Conservation (phyloP, 345 rosid species). For the Punica granatum region DNA sequence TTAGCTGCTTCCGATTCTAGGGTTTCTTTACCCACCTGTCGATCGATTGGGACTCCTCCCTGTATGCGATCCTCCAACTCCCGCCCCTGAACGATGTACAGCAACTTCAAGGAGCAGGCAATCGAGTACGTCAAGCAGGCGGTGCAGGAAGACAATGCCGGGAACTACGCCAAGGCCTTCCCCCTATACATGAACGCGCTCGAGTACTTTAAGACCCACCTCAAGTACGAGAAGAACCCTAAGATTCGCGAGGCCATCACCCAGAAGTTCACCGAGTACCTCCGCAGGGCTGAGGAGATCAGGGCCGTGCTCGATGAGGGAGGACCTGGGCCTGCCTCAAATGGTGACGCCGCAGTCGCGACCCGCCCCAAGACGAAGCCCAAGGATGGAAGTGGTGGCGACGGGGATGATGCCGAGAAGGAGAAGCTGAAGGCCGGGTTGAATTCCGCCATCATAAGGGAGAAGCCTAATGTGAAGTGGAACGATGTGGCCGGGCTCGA, state of each 20-base stretch:
- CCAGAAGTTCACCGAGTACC: conserved; percentile 77
- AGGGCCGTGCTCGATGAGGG: conserved; percentile 84
- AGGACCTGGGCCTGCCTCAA: conserved; percentile 59
- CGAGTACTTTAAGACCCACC: conserved; percentile 90
- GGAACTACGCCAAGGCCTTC: conserved; percentile 81
- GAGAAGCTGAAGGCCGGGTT: conserved; percentile 73
- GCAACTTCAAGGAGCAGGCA: conserved; percentile 95
- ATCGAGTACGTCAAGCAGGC: conserved; percentile 95
- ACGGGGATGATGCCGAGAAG: conserved; percentile 79
- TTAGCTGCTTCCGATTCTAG: not conserved
- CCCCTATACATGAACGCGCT: conserved; percentile 90
- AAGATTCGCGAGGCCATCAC: conserved; percentile 82
- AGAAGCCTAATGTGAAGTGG: conserved; percentile 88
- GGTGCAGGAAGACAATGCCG: conserved; percentile 80
- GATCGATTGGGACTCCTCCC: not conserved
- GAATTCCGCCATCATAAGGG: conserved; percentile 77
- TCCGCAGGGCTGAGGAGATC: conserved; percentile 96
- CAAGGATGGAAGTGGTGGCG: conserved; percentile 68
- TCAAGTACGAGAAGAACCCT: conserved; percentile 93
- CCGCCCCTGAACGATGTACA: conserved; percentile 47
- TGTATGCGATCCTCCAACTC: conserved; percentile 7
- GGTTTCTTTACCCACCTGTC: not conserved
- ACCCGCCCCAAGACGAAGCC: conserved; percentile 65
- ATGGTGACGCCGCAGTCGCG: conserved; percentile 73
- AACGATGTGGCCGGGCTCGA: conserved; percentile 91